Conservation (phyloP, 495 filamentous ascomycete species). For the Penicillium robsamsonii region DNA sequence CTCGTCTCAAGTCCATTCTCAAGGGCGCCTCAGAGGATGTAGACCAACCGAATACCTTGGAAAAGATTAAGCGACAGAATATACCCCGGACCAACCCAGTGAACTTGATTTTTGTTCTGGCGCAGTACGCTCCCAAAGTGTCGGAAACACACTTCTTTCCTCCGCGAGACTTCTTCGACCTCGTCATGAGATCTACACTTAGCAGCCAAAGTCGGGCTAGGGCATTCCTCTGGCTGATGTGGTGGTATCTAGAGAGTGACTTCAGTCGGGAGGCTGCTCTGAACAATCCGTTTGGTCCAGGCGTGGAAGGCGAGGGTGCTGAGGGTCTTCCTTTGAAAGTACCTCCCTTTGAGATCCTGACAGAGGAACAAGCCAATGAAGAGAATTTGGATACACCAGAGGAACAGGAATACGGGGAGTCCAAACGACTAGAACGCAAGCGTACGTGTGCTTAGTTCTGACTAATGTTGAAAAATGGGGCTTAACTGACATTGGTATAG, state of each 20-base stretch:
- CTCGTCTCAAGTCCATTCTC: constrained; percentile 91
- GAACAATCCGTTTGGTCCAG: constrained; percentile 86
- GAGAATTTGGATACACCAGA: constrained; percentile 91
- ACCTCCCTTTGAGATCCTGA: constrained; percentile 74
- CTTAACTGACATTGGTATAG: constrained; percentile 20
- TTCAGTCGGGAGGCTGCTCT: constrained; percentile 78
- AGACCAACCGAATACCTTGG: constrained; percentile 80
- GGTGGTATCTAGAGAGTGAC: constrained; percentile 98
- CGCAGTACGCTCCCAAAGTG: constrained; percentile 84
- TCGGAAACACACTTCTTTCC: constrained; percentile 90
- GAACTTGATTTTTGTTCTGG: constrained; percentile 93
- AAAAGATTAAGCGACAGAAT: constrained; percentile 65
- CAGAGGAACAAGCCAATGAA: constrained; percentile 66
- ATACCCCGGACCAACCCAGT: constrained; percentile 93
- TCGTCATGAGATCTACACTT: constrained; percentile 84
- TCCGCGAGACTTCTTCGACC: constrained; percentile 87
- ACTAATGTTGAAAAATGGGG: neutral
- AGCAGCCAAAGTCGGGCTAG: constrained; percentile 80
- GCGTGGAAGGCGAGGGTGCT: constrained; percentile 58
- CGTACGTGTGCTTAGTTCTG: constrained; percentile 42
- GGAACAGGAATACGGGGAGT: constrained; percentile 81
- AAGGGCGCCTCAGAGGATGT: constrained; percentile 95
- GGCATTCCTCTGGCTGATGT: constrained; percentile 97
- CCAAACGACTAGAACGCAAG: constrained; percentile 80
- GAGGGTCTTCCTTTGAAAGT: constrained; percentile 74